phyloP scores from a whole-genome alignment of 2,329 filamentous ascomycete species.

The Stachybotrys chartarum region DNA sequence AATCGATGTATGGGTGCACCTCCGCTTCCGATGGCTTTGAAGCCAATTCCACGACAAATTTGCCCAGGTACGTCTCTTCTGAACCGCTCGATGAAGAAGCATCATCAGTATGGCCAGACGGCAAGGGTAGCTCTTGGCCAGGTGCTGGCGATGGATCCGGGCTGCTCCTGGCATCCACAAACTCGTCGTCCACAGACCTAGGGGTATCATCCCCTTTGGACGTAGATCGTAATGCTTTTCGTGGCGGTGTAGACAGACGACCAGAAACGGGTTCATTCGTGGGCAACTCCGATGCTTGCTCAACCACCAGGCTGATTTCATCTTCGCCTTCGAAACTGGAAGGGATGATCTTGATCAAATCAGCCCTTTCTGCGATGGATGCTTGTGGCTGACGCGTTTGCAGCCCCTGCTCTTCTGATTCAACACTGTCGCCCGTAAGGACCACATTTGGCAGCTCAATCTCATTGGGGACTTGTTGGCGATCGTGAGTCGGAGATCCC shows the following conservation, averaged over 20 bases:
- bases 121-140: not conserved
- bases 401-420: conserved; percentile 2
- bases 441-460: conserved; percentile 8
- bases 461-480: conserved; percentile 13
- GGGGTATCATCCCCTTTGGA: conserved; percentile 24
- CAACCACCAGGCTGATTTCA: conserved; percentile 1
- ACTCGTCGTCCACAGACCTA: conserved; percentile 37
- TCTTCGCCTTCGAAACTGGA: conserved; percentile 20
- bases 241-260: not conserved
- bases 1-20: conserved; percentile 8
- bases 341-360: conserved; percentile 16
- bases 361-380: conserved; percentile 7
- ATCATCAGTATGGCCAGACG: no score
- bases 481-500: conserved; percentile 37
- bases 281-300: not conserved
- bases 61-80: conserved; percentile 40
- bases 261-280: not conserved
- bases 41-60: conserved; percentile 43
- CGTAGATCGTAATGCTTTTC: not conserved
- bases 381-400: conserved; percentile 5
- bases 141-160: conserved; percentile 18
- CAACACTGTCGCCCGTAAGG: conserved; percentile 4
- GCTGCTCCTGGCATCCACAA: conserved; percentile 42
- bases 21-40: conserved; percentile 25
- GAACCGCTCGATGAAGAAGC: not conserved